Conservation (phyloP, 257 asterid species). For the Gardenia jasminoides region DNA sequence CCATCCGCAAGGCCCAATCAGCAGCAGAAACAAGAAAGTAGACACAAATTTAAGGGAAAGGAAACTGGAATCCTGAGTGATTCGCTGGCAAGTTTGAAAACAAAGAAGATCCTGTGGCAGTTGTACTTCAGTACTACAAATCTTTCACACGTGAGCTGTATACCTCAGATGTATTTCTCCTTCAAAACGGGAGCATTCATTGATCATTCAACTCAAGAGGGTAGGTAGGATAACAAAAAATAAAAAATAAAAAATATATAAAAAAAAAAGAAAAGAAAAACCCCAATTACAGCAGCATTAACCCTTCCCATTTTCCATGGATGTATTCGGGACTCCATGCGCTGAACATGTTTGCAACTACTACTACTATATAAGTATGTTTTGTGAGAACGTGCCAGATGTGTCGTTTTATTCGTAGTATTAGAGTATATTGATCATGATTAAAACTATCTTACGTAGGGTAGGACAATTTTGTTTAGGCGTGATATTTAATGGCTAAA, state of each 20-base stretch:
- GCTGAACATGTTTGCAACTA: background rate
- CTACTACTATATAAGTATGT: background rate
- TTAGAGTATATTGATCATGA: too few species aligned
- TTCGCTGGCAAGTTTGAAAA: background rate
- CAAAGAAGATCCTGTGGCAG: conserved; percentile 4
- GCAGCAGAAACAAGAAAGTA: background rate
- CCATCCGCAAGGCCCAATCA: background rate
- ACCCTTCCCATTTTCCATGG: background rate
- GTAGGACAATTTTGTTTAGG: background rate
- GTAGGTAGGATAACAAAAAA: too few species aligned
- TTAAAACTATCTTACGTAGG: too few species aligned
- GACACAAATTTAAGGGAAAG: background rate
- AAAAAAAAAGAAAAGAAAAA: too few species aligned
- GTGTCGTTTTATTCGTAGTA: background rate
- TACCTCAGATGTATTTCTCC: background rate
- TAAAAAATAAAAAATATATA: too few species aligned
- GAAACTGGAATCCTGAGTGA: background rate
- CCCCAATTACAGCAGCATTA: background rate
- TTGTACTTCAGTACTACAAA: background rate
- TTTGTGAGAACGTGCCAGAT: background rate
- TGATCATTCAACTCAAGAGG: background rate
- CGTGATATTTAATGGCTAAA: background rate
- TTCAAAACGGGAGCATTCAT: background rate
- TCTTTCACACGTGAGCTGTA: conserved; percentile 9
- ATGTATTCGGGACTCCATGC: background rate